These are phyloP conservation scores for Apium graveolens DNA, from an alignment of 129 eudicot species.

Conservation along the genomic window DNA sequence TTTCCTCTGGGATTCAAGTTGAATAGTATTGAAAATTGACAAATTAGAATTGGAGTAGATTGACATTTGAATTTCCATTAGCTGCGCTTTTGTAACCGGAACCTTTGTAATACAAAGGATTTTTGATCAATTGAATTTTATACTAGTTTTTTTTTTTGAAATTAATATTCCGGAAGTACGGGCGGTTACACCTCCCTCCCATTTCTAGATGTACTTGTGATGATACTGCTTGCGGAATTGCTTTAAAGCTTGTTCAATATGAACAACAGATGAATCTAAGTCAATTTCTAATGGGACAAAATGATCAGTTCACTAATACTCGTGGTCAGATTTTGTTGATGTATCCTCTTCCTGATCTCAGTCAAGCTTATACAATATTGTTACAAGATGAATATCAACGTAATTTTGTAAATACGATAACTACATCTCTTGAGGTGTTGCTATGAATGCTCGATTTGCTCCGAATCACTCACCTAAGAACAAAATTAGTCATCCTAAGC, in stretches of 20 bases:
- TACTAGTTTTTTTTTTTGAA: too few relatives aligned
- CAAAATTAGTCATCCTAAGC: too few relatives aligned
- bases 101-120: too few relatives aligned
- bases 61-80: too few relatives aligned
- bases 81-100: too few relatives aligned
- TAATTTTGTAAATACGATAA: rapidly evolving
- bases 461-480: too few relatives aligned
- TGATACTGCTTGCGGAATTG: background rate
- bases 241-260: background rate
- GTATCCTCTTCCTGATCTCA: background rate
- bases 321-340: background rate
- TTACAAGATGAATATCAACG: background rate
- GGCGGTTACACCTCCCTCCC: too few relatives aligned
- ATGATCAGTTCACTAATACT: background rate
- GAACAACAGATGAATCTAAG: background rate
- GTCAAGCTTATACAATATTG: background rate
- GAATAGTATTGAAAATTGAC: too few relatives aligned
- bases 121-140: too few relatives aligned
- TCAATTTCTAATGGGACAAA: background rate
- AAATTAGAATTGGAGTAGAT: too few relatives aligned
- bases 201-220: background rate
- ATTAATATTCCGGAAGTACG: too few relatives aligned
- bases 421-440: background rate
- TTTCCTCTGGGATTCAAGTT: too few relatives aligned
- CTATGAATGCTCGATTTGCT: background rate